Evolutionary conservation across 805 yeast genomes (phyloP).

Genomic region (Teunomyces tritomae): DNA sequence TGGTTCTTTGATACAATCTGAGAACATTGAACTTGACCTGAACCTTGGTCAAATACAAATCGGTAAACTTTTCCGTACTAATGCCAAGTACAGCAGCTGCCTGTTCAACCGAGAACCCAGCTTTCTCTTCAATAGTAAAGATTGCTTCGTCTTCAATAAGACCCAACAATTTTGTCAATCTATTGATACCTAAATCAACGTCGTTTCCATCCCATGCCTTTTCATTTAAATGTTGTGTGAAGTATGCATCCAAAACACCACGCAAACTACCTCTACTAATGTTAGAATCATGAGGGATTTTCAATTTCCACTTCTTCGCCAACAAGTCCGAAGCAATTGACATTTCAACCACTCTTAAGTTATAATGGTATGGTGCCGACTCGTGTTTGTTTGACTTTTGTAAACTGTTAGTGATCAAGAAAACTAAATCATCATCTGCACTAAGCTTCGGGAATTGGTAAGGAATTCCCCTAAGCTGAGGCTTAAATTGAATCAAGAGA

Average conservation of each 20-base stretch:
- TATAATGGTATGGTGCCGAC: conserved; percentile 68
- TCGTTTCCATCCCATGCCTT: conserved; percentile 45
- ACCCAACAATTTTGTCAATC: conserved; percentile 40
- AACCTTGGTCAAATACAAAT: conserved; percentile 45
- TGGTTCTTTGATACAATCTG: conserved; percentile 55
- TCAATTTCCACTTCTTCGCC: conserved; percentile 46
- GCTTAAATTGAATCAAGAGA: conserved; percentile 58
- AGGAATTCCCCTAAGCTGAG: conserved; percentile 53
- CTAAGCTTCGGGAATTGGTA: conserved; percentile 49
- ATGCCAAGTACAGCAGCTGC: conserved; percentile 44
- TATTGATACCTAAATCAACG: conserved; percentile 38
- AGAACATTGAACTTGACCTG: conserved; percentile 58
- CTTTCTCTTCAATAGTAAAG: conserved; percentile 25
- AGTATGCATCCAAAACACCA: conserved; percentile 58
- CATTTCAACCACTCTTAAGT: conserved; percentile 69
- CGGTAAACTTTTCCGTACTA: conserved; percentile 41
- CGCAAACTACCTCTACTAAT: conserved; percentile 58
- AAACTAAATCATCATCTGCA: conserved; percentile 41
- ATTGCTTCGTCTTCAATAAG: conserved; percentile 43
- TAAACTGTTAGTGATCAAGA: conserved; percentile 63
- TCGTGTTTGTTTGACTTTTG: conserved; percentile 63
- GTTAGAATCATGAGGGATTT: conserved; percentile 47
- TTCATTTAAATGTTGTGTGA: conserved; percentile 26
- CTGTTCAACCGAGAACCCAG: conserved; percentile 51
- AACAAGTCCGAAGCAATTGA: conserved; percentile 63